Conservation (phyloP, 192 early-diverging fungal genomes). For the Coemansia sp. region DNA sequence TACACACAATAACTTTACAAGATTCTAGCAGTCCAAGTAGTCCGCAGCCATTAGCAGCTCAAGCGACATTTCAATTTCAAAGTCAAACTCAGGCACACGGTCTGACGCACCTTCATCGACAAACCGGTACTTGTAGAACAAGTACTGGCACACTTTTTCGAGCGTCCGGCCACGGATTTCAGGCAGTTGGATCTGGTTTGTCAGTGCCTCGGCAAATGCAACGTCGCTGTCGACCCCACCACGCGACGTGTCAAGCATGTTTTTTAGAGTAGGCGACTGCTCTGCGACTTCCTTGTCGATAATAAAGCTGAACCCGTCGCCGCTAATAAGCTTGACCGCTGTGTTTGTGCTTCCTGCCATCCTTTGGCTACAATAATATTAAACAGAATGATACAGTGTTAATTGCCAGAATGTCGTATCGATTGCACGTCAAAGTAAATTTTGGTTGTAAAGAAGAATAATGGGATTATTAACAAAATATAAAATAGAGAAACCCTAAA, state of each 20-base stretch:
- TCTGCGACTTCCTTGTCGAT: constrained; percentile 85
- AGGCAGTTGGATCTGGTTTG: constrained; percentile 82
- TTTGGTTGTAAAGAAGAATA: constrained; percentile 34
- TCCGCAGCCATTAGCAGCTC: constrained; percentile 95
- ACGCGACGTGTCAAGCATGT: constrained; percentile 87
- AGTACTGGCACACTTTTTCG: constrained; percentile 92
- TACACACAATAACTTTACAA: not conserved
- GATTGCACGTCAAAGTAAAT: no score
- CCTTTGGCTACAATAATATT: constrained; percentile 39
- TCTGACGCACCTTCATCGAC: constrained; percentile 19
- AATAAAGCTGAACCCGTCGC: constrained; percentile 71
- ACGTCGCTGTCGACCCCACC: constrained; percentile 9
- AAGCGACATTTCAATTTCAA: constrained; percentile 84
- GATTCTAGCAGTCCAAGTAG: constrained; percentile 81
- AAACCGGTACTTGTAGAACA: constrained; percentile 84
- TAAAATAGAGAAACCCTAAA: constrained; percentile 16
- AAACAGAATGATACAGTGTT: not conserved
- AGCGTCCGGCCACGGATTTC: constrained; percentile 92
- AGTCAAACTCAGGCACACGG: constrained; percentile 78
- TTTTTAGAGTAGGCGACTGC: constrained; percentile 89
- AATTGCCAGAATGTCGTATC: no score
- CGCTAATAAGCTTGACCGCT: constrained; percentile 64
- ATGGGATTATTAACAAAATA: constrained; percentile 23
- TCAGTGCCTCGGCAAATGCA: constrained; percentile 87
- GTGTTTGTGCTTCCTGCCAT: not conserved